Conservation (phyloP, 768 basidiomycete species). For the Auricularia heimuer region DNA sequence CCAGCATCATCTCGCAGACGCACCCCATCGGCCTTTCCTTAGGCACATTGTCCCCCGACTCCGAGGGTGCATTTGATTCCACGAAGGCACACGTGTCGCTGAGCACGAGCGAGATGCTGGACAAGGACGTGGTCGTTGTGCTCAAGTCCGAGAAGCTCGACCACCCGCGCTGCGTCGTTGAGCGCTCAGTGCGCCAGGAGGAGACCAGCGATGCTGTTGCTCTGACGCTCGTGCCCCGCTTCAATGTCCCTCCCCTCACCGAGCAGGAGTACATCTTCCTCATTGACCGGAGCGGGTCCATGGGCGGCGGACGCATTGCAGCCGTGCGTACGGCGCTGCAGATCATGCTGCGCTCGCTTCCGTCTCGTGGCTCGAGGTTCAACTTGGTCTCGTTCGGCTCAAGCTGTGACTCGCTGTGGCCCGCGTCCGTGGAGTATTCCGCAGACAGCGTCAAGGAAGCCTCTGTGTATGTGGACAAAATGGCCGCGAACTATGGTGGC, state of each 20-base stretch:
- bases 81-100: conserved; percentile 5
- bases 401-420: conserved; percentile 25
- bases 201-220: conserved; percentile 24
- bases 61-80: conserved; percentile 17
- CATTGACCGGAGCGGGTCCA: conserved; percentile 50
- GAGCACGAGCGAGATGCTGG: conserved; percentile 29
- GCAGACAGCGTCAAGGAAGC: conserved; percentile 11
- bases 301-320: conserved; percentile 21
- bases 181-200: conserved; percentile 12
- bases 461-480: conserved; percentile 26
- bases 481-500: conserved; percentile 38
- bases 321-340: conserved; percentile 1
- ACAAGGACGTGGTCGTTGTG: conserved; percentile 41
- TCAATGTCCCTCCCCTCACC: conserved; percentile 30
- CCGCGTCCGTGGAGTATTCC: conserved; percentile 14
- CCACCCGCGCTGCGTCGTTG: conserved; percentile 46
- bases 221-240: conserved; percentile 43
- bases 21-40: conserved; percentile 8
- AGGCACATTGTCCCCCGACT: conserved; percentile 31
- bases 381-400: conserved; percentile 49
- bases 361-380: conserved; percentile 29
- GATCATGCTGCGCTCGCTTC: conserved; percentile 35
- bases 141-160: conserved; percentile 42
- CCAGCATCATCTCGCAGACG: conserved; percentile 12
- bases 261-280: conserved; percentile 53